phyloP scores from a whole-genome alignment of 2,329 filamentous ascomycete species.

The Aspergillus fructus region DNA sequence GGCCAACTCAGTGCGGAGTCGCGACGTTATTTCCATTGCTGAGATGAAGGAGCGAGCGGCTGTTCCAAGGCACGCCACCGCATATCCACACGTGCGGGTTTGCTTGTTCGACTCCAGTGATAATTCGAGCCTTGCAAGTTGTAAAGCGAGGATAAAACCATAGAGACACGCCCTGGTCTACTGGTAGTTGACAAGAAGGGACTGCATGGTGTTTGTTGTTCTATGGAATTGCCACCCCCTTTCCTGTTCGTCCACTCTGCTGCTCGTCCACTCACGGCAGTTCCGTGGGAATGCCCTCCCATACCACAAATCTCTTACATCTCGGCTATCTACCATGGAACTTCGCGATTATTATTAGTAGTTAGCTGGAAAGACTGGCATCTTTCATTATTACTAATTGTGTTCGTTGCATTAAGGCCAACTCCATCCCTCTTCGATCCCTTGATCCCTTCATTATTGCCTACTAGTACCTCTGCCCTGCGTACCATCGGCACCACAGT shows the following conservation, averaged over 20 bases:
- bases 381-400: background rate
- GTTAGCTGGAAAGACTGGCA: background rate
- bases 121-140: too few relatives aligned
- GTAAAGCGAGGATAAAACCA: too few relatives aligned
- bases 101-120: background rate
- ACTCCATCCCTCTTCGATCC: background rate
- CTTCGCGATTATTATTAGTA: background rate
- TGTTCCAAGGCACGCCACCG: conserved; percentile 9
- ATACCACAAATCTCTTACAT: background rate
- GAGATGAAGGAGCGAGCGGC: conserved; percentile 6
- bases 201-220: background rate
- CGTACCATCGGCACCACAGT: background rate
- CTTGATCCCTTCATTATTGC: background rate
- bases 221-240: conserved; percentile 14
- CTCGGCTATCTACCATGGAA: conserved; percentile 4
- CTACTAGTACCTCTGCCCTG: background rate
- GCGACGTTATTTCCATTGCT: background rate
- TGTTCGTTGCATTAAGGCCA: background rate
- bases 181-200: too few relatives aligned
- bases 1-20: background rate
- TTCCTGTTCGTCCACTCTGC: conserved; percentile 5
- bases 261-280: background rate
- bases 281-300: conserved; percentile 3
- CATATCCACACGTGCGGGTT: background rate
- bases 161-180: too few relatives aligned